A percentile compares a stretch with the other conserved stretches of the same genome.
Conservation (phyloP, 225 moss, liverwort and hornwort species). For the Straminergon stramineum region DNA sequence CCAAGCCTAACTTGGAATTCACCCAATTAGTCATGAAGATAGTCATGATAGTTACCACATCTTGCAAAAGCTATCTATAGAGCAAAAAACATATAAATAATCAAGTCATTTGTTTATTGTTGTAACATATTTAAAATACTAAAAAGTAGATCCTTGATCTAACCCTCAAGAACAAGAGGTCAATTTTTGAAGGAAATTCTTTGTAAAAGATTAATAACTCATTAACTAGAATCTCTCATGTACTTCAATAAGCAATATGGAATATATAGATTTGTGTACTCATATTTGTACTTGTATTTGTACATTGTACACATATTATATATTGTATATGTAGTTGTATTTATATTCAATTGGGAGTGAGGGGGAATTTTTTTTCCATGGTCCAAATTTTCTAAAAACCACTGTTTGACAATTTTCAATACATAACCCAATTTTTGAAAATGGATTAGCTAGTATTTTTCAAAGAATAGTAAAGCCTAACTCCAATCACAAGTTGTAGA, state of each 20-base stretch:
- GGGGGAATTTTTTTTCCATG: no score
- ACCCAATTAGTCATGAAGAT: not conserved
- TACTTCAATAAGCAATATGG: not conserved
- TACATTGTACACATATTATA: no score
- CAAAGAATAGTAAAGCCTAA: accelerated
- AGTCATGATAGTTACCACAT: no score
- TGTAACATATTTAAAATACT: not conserved
- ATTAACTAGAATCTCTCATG: no score
- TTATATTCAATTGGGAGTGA: no score
- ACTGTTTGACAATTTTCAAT: accelerated
- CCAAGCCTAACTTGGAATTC: not conserved
- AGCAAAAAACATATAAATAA: no score
- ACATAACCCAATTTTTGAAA: accelerated
- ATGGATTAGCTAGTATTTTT: no score
- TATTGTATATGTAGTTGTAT: no score
- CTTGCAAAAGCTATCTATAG: not conserved
- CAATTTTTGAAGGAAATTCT: not conserved
- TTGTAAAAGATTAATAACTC: not conserved
- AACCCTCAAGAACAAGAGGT: no score
- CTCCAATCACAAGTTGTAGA: not conserved
- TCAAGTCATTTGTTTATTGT: not conserved
- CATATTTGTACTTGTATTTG: not conserved
- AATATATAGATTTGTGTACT: not conserved
- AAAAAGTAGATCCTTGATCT: not conserved
- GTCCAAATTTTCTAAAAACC: accelerated